Conservation (phyloP, 805 yeast genomes). For the Wickerhamomyces subpelliculosus region DNA sequence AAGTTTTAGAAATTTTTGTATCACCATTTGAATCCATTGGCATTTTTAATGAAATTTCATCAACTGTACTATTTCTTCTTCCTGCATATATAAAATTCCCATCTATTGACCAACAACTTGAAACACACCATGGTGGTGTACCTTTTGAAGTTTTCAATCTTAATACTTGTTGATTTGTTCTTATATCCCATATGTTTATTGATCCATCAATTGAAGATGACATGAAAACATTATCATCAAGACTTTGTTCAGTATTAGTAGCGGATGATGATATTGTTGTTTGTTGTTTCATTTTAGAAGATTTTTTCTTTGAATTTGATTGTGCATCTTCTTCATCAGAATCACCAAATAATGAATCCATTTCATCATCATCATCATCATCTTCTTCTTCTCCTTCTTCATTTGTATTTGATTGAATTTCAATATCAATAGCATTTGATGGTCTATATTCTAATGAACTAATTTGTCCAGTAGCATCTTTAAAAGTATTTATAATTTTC, state of each 20-base stretch:
- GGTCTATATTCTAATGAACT: slow-evolving; percentile 73
- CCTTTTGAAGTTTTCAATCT: slow-evolving; percentile 49
- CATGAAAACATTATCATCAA: slow-evolving; percentile 51
- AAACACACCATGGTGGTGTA: slow-evolving; percentile 92
- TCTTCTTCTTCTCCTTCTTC: too few relatives aligned
- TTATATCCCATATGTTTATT: slow-evolving; percentile 73
- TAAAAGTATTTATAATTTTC: slow-evolving; percentile 36
- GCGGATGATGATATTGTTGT: slow-evolving; percentile 15
- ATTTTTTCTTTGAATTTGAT: slow-evolving; percentile 1
- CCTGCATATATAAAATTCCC: slow-evolving; percentile 82
- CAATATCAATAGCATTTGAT: slow-evolving; percentile 20
- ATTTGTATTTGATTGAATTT: too few relatives aligned
- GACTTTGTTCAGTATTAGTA: too few relatives aligned
- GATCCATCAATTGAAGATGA: slow-evolving; percentile 82
- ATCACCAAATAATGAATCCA: slow-evolving; percentile 55
- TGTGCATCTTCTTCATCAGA: slow-evolving; percentile 30
- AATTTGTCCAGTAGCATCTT: slow-evolving; percentile 68
- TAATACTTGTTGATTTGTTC: slow-evolving; percentile 41
- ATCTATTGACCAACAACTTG: slow-evolving; percentile 79
- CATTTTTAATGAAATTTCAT: slow-evolving; percentile 61
- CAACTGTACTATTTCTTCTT: slow-evolving; percentile 82
- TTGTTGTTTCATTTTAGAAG: slow-evolving; percentile 3
- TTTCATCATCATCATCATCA: slow-evolving; percentile 37
- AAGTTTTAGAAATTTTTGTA: slow-evolving; percentile 46
- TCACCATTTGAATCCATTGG: slow-evolving; percentile 31